A percentile compares a stretch with the other conserved stretches of the same genome.
phyloP scores from a whole-genome alignment of 78 protist species.

The Monosiga brevicollis region DNA sequence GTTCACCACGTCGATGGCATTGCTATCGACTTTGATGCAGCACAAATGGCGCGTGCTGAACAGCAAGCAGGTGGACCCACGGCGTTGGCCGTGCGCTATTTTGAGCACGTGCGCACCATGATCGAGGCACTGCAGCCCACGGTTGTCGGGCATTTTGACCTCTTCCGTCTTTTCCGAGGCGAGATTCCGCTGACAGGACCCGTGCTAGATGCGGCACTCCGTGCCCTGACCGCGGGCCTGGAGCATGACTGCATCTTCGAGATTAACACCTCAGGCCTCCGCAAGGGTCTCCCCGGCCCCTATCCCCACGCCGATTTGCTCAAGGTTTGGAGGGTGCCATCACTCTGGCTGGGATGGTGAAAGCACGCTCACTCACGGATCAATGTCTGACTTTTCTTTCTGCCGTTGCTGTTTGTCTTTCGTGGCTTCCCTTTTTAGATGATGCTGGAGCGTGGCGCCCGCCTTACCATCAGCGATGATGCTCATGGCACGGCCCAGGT shows the following conservation, averaged over 20 bases:
- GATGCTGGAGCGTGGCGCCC: background rate
- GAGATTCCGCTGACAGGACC: background rate
- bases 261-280: background rate
- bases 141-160: conserved; percentile 10
- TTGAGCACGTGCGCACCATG: background rate
- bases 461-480: background rate
- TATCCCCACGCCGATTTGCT: background rate
- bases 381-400: background rate
- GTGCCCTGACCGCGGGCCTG: background rate
- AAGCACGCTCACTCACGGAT: background rate
- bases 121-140: background rate
- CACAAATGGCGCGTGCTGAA: background rate
- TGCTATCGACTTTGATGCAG: background rate
- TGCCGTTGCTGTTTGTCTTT: background rate
- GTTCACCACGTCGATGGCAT: conserved; percentile 9
- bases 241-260: background rate
- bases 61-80: background rate
- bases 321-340: background rate
- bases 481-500: background rate
- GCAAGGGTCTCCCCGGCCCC: background rate
- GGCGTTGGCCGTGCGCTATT: background rate
- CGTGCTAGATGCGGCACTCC: background rate
- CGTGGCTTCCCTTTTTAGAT: background rate
- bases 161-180: background rate
- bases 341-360: background rate